These are phyloP conservation scores for Trapa bicornis DNA, from an alignment of 345 rosid genomes.

Conservation along the genomic window DNA sequence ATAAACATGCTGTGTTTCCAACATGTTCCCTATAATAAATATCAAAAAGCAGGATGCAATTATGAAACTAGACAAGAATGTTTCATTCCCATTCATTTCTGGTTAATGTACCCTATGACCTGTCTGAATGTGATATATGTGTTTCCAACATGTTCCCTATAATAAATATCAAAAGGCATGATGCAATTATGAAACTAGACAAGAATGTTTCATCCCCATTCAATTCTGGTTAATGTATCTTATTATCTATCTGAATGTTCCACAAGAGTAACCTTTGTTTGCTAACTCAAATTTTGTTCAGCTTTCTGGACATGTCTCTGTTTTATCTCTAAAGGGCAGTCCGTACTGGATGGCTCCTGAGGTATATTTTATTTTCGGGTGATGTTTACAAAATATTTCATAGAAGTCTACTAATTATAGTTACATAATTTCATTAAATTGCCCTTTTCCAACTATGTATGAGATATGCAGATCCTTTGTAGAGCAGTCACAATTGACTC, in stretches of 20 bases:
- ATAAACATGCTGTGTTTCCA: too few relatives aligned
- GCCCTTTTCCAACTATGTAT: background rate
- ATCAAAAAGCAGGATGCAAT: background rate
- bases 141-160: too few relatives aligned
- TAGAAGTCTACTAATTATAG: background rate
- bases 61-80: background rate
- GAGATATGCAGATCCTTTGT: constrained; percentile 35
- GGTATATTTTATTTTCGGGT: constrained; percentile 20
- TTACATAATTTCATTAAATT: background rate
- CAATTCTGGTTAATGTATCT: background rate
- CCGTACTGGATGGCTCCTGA: constrained; percentile 89
- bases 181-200: background rate
- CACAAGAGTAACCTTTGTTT: background rate
- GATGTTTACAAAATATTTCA: background rate
- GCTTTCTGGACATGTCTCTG: constrained; percentile 42
- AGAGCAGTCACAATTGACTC: constrained; percentile 32
- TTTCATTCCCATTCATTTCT: background rate
- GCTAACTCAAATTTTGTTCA: constrained; percentile 14
- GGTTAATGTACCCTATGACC: background rate
- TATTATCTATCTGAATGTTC: background rate
- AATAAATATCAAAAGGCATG: background rate
- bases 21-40: background rate
- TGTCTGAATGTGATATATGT: background rate
- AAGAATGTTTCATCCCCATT: background rate
- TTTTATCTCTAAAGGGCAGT: constrained; percentile 60